Evolutionary conservation across 75 land plant genomes (phyloP).

Genomic region (Selaginella tamariscina): DNA sequence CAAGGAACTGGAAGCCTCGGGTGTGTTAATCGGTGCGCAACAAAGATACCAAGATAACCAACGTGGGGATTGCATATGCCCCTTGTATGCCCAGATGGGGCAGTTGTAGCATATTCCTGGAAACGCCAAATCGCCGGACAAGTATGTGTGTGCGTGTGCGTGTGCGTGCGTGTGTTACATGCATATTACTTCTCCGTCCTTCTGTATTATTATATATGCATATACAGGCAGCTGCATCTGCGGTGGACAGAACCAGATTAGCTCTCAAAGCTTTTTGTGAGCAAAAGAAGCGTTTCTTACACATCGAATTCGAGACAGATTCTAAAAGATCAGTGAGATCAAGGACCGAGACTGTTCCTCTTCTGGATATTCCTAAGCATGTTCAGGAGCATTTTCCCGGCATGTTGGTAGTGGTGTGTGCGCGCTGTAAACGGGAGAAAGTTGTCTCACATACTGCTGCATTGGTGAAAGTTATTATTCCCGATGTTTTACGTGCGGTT

Average conservation of each 20-base stretch:
- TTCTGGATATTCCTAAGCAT: not conserved
- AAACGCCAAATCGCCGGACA: constrained; percentile 98
- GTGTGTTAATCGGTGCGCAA: constrained; percentile 70
- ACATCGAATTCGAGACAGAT: constrained; percentile 27
- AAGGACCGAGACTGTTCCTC: not conserved
- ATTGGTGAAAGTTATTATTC: constrained; percentile 60
- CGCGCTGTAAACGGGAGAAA: not conserved
- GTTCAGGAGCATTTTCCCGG: not conserved
- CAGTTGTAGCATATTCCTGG: constrained; percentile 96
- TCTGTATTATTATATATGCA: too few relatives aligned
- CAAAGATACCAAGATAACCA: constrained; percentile 54
- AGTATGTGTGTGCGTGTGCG: too few relatives aligned
- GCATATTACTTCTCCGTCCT: too few relatives aligned
- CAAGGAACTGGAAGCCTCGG: constrained; percentile 67
- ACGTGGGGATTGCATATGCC: constrained; percentile 91
- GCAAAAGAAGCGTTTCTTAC: constrained; percentile 82
- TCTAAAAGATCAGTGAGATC: not conserved
- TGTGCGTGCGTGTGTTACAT: too few relatives aligned
- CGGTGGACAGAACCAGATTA: constrained; percentile 83
- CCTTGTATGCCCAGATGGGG: constrained; percentile 92
- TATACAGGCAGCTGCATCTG: constrained; percentile 99
- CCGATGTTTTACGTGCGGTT: constrained; percentile 72
- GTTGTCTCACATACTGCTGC: constrained; percentile 26
- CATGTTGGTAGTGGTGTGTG: not conserved
- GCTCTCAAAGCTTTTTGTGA: constrained; percentile 93